Percentiles rank a stretch among this genome's conserved stretches.
Evolutionary conservation across 495 filamentous ascomycete species (phyloP).

Genomic region (Talaromyces thailandensis): DNA sequence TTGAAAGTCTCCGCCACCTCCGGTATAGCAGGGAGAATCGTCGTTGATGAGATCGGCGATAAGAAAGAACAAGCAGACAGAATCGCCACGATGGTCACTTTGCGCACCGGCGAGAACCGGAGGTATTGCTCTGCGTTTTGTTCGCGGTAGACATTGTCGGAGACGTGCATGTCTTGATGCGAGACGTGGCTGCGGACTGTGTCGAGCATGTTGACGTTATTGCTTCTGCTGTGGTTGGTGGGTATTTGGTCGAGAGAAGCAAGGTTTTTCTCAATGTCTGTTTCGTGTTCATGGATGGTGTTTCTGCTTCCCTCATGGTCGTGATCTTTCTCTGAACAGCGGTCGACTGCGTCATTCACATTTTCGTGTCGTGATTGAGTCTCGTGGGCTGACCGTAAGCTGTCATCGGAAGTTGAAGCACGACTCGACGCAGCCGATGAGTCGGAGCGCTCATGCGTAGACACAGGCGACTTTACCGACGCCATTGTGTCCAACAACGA

Average conservation of each 20-base stretch:
- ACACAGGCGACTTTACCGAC: not conserved
- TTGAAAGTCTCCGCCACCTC: slow-evolving; percentile 55
- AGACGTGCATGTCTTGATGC: slow-evolving; percentile 24
- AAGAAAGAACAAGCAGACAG: slow-evolving; percentile 60
- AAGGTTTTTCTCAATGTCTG: slow-evolving; percentile 1
- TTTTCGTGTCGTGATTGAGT: not conserved
- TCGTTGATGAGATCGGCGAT: slow-evolving; percentile 59
- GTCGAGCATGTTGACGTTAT: slow-evolving; percentile 7
- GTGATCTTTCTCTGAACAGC: not conserved
- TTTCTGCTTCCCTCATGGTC: not conserved
- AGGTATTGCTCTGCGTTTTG: slow-evolving; percentile 39
- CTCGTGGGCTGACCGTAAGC: not conserved
- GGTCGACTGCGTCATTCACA: not conserved
- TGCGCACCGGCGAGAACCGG: slow-evolving; percentile 44
- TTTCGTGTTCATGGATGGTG: not conserved
- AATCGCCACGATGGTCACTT: slow-evolving; percentile 51
- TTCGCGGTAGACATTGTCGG: slow-evolving; percentile 18
- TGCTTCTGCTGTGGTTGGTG: not conserved
- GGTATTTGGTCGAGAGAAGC: not conserved
- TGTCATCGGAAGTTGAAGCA: not conserved
- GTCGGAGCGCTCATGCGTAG: not conserved
- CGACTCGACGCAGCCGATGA: not conserved
- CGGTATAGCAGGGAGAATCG: slow-evolving; percentile 59
- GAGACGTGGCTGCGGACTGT: slow-evolving; percentile 19
- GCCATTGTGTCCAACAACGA: not conserved